Percentiles rank a stretch among this genome's conserved stretches.
Evolutionary conservation across 768 basidiomycete species (phyloP).

Genomic region (Hypholoma fasciculare): DNA sequence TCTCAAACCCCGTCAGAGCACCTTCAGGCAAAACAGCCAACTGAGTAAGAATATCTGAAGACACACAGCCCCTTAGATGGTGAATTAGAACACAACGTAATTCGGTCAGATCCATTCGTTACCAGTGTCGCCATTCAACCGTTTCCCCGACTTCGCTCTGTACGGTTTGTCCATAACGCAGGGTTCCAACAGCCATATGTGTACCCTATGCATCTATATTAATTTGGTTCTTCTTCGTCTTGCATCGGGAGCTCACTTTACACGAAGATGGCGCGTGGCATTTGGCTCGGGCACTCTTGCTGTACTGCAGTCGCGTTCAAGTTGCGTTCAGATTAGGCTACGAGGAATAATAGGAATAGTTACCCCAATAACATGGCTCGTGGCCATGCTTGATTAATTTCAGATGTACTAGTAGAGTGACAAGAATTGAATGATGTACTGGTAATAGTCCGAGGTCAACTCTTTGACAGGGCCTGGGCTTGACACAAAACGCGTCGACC

Average conservation of each 20-base stretch:
- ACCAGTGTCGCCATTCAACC: constrained; percentile 82
- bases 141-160: constrained; percentile 53
- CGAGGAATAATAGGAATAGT: constrained; percentile 1
- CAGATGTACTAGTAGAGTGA: not conserved
- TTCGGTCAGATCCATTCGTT: constrained; percentile 14
- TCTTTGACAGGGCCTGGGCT: not conserved
- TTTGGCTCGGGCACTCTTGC: constrained; percentile 65
- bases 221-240: not conserved
- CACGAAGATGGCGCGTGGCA: constrained; percentile 69
- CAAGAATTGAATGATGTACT: not conserved
- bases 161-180: constrained; percentile 64
- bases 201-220: constrained; percentile 34
- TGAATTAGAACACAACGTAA: not conserved
- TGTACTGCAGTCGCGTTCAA: constrained; percentile 49
- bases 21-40: constrained; percentile 46
- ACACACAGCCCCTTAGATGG: constrained; percentile 67
- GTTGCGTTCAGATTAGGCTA: not conserved
- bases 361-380: constrained; percentile 22
- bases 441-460: not conserved
- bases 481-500: constrained; percentile 19
- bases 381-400: constrained; percentile 10
- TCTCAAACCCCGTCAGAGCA: constrained; percentile 48
- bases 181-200: constrained; percentile 49
- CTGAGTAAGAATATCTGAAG: constrained; percentile 49
- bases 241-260: constrained; percentile 28